Conservation (phyloP, 495 filamentous ascomycete species). For the Immersiella caudata region DNA sequence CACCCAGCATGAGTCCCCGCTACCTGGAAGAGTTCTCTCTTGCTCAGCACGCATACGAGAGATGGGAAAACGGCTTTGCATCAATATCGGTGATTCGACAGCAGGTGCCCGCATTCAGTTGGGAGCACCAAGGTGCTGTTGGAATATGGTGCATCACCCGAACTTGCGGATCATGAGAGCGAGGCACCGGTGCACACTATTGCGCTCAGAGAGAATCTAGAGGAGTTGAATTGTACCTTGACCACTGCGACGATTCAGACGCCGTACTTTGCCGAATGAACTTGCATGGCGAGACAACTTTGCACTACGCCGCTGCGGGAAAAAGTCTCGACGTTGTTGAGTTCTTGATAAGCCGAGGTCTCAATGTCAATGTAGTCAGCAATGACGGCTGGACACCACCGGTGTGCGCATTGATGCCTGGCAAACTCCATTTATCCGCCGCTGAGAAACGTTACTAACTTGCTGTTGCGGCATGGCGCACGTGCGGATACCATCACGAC, state of each 20-base stretch:
- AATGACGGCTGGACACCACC: conserved; percentile 32
- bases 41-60: too few species aligned
- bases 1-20: too few species aligned
- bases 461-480: conserved; percentile 26
- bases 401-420: conserved; percentile 28
- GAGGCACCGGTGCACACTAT: conserved; percentile 22
- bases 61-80: conserved; percentile 9
- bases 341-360: conserved; percentile 25
- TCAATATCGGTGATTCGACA: neutral
- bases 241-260: neutral
- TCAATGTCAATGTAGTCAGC: conserved; percentile 25
- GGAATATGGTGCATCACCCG: conserved; percentile 19
- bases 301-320: conserved; percentile 31
- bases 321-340: conserved; percentile 22
- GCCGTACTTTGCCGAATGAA: conserved; percentile 13
- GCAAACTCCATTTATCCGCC: neutral
- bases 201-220: conserved; percentile 11
- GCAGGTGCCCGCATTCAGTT: neutral
- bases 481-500: conserved; percentile 17
- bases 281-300: conserved; percentile 19
- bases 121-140: conserved; percentile 9
- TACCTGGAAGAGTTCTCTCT: too few species aligned
- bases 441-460: conserved; percentile 1
- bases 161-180: conserved; percentile 13
- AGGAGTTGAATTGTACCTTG: conserved; percentile 24